Base-by-base conservation (phyloP, 352 stramenopile species). In the Globisporangium orthogonon region DNA sequence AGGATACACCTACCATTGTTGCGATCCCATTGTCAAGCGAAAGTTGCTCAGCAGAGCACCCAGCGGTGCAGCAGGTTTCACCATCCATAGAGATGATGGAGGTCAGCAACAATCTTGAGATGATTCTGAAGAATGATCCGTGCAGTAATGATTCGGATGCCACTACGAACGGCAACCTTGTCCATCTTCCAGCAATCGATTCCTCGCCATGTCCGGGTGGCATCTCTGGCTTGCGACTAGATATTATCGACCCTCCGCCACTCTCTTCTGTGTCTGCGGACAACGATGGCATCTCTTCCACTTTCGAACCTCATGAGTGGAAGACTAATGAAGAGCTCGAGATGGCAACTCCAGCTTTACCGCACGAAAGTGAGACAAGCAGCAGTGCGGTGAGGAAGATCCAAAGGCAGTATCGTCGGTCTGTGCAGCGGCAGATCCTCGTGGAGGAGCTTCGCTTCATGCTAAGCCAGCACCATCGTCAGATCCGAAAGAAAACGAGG, bases 371-470 rank as follows among this genome's bases (percentile, higher is more conserved):
- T 39, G 35, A 56, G 15, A 13, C n/a, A 13, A 44, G 31, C 50
- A 44, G n/a, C 50, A 35, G n/a, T 51, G 44, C 64, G 62, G 17
- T 18, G 11, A 30, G 13, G 23, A 56, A 23, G 23, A 77, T 82
- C 28, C 70, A 79, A 65, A 51, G 47, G 3, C 73, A 77, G 43
- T 82, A 79, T 52, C 70, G 67, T 46, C 66, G 58, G 30, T 77
- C 74, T 54, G 39, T 58, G 13, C 59, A 57, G 4, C 65, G 72
- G 4, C 61, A 67, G 47, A 30, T 77, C 2, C 44, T 82, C 37
- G 18, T 65, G 9, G 72, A 76, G 18, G 70, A 82, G 48, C 58
- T 82, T 11, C 65, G 54, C 7, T 82, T 77, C 46, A 43, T 77
- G n/a, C 30, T 78, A 43, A 63, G 56, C 17, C 66, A 76, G 23